Conservation (phyloP, 108 stramenopile species). For the Nitzschia sp. region DNA sequence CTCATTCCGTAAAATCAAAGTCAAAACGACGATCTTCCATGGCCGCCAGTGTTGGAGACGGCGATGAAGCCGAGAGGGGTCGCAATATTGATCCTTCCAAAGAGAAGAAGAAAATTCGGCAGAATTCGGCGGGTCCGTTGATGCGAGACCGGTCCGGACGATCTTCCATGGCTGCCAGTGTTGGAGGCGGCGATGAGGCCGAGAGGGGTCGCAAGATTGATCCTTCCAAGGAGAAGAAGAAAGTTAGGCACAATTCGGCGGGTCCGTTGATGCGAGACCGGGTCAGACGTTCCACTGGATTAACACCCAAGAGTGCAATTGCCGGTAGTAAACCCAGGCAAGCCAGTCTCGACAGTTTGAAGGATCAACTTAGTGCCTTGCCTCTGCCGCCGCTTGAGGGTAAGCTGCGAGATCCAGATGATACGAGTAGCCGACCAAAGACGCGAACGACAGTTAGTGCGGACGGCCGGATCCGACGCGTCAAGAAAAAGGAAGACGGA, state of each 20-base stretch:
- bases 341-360: not conserved
- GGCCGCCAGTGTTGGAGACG: not conserved
- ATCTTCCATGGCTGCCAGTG: not conserved
- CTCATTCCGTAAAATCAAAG: no score
- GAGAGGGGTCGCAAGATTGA: not conserved
- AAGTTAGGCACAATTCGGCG: conserved; percentile 1
- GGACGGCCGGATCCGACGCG: conserved; percentile 11
- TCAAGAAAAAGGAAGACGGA: not conserved
- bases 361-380: not conserved
- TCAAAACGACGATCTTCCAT: not conserved
- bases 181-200: not conserved
- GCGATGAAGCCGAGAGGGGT: not conserved
- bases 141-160: not conserved
- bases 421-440: not conserved
- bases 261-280: not conserved
- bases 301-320: not conserved
- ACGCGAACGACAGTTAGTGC: conserved; percentile 12
- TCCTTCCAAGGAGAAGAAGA: not conserved
- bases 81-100: no score
- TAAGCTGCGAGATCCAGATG: not conserved
- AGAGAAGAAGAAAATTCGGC: conserved; percentile 1
- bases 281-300: not conserved
- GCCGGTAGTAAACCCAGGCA: not conserved
- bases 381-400: not conserved
- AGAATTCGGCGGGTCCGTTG: not conserved